phyloP scores from a whole-genome alignment of 2,329 filamentous ascomycete genomes.

The Shiraia sp. region DNA sequence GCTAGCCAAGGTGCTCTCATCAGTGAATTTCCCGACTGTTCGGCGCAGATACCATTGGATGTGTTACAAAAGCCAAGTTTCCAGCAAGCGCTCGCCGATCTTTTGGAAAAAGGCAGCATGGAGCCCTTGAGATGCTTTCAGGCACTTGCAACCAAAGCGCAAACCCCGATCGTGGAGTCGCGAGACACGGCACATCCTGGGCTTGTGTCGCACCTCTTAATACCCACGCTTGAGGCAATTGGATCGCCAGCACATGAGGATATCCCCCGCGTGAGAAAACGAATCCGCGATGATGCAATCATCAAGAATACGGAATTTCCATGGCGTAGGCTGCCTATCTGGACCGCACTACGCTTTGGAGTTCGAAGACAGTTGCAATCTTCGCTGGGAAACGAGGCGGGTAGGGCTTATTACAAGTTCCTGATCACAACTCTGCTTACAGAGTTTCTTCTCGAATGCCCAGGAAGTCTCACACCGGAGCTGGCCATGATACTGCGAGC shows the following conservation, averaged over 20 bases:
- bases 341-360: slow-evolving; percentile 63
- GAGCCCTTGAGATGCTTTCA: slow-evolving; percentile 58
- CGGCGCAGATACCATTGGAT: slow-evolving; percentile 50
- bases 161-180: slow-evolving; percentile 51
- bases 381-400: slow-evolving; percentile 43
- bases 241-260: slow-evolving; percentile 45
- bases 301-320: slow-evolving; percentile 52
- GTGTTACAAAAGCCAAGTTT: slow-evolving; percentile 50
- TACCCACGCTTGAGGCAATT: slow-evolving; percentile 60
- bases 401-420: slow-evolving; percentile 60
- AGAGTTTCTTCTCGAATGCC: slow-evolving; percentile 46
- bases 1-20: slow-evolving; percentile 54
- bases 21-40: slow-evolving; percentile 62
- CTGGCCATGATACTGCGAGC: slow-evolving; percentile 46
- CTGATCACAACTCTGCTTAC: slow-evolving; percentile 54
- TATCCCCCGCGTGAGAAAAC: slow-evolving; percentile 54
- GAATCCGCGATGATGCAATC: slow-evolving; percentile 63
- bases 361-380: slow-evolving; percentile 55
- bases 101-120: slow-evolving; percentile 59
- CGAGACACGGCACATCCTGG: slow-evolving; percentile 61
- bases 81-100: slow-evolving; percentile 50
- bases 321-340: slow-evolving; percentile 64
- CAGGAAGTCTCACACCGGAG: slow-evolving; percentile 35
- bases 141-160: slow-evolving; percentile 56
- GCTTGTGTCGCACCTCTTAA: slow-evolving; percentile 62